Base-by-base conservation (phyloP, 805 yeast species). In the Teunomyces kruisii region DNA sequence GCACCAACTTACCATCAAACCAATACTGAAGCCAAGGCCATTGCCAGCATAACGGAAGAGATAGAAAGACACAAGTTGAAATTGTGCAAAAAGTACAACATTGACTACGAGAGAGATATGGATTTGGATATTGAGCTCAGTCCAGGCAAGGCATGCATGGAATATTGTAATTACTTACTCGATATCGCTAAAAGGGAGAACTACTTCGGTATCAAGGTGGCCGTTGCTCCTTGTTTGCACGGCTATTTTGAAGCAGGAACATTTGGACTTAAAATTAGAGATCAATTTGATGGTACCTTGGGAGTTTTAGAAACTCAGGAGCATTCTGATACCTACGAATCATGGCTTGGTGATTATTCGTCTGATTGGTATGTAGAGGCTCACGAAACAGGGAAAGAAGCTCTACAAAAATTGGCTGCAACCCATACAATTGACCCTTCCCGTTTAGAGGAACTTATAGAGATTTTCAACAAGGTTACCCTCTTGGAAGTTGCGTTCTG, bases 211-310 rank as follows among this genome's bases (percentile, higher is more conserved):
- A 75, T 85, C 42, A 80, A 80, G 46, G 76, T 83, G 6, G 87
- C 92, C 0, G 62, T 86, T 43, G 78, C 88, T 6, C 94, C 96
- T 1, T 87, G 96, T 61, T 63, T 86, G 40, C 76, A 82, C 58
- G 96, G 95, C 1, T 85, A 85, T 58, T 77, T 76, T 29, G 72
- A 76, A 39, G 89, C 90, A 1, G 78, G 80, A 0, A 33, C 47
- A 2, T 64, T 47, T 51, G 78, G 71, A 1, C 35, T 40, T 7
- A 35, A 45, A 2, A 44, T 62, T 4, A 44, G 69, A 36, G 35
- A 44, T 24, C 52, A 57, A 5, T 53, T 62, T 16, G 67, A 68
- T 4, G 58, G 40, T 3, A n/a, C 13, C 10, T 35, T 35, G 38
- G 42, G 42, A 3, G 24, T 29, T 3, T 43, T 58, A 17, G 42